phyloP scores from a whole-genome alignment of 2,329 filamentous ascomycete genomes.

The Clonostachys byssicola region DNA sequence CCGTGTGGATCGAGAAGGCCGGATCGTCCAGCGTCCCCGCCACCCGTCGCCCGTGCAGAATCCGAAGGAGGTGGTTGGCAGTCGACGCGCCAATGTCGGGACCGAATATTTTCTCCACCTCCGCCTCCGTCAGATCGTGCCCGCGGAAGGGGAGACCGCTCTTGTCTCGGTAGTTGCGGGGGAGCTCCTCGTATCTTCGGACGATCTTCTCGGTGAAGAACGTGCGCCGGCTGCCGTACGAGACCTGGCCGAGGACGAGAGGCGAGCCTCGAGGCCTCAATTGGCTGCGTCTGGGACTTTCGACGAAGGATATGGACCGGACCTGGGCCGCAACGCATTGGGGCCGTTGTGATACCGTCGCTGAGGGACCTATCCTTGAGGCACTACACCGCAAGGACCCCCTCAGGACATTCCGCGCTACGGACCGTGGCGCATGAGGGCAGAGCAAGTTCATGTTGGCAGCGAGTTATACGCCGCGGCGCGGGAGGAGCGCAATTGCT shows the following conservation, averaged over 20 bases:
- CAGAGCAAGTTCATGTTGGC: conserved; percentile 8
- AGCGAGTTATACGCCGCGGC: too few species aligned
- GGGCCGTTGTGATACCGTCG: conserved; percentile 13
- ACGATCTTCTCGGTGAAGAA: conserved; percentile 32
- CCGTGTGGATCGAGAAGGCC: conserved; percentile 40
- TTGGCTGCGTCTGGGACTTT: conserved; percentile 1
- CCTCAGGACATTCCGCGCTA: conserved; percentile 16
- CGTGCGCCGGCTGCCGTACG: conserved; percentile 17
- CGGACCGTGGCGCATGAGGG: conserved; percentile 19
- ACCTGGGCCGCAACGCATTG: conserved; percentile 7
- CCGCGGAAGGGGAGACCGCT: conserved; percentile 48
- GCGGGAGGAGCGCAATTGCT: too few species aligned
- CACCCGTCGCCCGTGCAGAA: conserved; percentile 60
- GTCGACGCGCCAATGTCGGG: conserved; percentile 30
- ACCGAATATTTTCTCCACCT: conserved; percentile 47
- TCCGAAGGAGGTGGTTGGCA: conserved; percentile 51
- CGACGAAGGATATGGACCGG: conserved; percentile 1
- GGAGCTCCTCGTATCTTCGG: conserved; percentile 54
- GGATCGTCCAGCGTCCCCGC: conserved; percentile 62
- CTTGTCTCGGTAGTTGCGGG: conserved; percentile 50
- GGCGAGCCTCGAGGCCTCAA: not conserved
- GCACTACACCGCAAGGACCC: conserved; percentile 10
- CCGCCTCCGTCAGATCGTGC: conserved; percentile 40
- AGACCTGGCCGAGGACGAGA: not conserved
- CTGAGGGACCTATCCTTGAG: not conserved